Evolutionary conservation across 805 yeast genomes (phyloP), one percentile per base, ranked within the genome.

Genomic region (Saturnispora dispora): DNA sequence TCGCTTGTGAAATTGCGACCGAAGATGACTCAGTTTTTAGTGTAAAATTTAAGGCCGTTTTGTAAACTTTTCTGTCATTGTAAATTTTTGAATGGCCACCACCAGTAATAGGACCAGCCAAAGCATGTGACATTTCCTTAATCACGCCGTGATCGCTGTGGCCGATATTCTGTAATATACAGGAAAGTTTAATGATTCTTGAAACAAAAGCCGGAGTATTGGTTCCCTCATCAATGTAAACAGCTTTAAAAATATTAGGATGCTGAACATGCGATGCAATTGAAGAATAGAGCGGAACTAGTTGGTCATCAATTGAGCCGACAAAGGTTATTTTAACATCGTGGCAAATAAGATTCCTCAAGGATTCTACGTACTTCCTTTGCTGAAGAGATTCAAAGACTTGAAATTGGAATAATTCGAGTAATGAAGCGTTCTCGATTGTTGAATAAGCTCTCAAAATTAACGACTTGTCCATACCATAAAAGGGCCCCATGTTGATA

Each of bases 31-130:
- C 78, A 0, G 97, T 88, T 58, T 85, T 89, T 22, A 90, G 66
- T 1, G 87, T 78, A 62, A 85, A 83, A 53, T 81, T 76, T 41
- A 90, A 60, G 0, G 93, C 96, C 54, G 87, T 63, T 57, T 82
- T 87, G 63, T 91, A 91, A 1, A 93, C 98, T 51, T 82, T 78
- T 4, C 82, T 79, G 57, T 88, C 96, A 59, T 86, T 85, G 66
- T 91, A 91, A 27, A 93, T 81, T 55, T 78, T 83, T 0, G 97
- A 89, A 64, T 91, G 99, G 0, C 99, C 99, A 7, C 93, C 90
- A 3, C 97, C 96, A 0, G 96, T 91, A 49, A 93, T 71, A 1
- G 96, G 85, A 0, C 99, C 99, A 0, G 95, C 93, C 55, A 85
- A 66, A 0, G 87, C 75, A 41, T 74, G 76, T 51, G 96, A 87